Evolutionary conservation across 2,329 filamentous ascomycete genomes (phyloP), one percentile per base, ranked within the genome.

Genomic region (Verruconis gallopava): DNA sequence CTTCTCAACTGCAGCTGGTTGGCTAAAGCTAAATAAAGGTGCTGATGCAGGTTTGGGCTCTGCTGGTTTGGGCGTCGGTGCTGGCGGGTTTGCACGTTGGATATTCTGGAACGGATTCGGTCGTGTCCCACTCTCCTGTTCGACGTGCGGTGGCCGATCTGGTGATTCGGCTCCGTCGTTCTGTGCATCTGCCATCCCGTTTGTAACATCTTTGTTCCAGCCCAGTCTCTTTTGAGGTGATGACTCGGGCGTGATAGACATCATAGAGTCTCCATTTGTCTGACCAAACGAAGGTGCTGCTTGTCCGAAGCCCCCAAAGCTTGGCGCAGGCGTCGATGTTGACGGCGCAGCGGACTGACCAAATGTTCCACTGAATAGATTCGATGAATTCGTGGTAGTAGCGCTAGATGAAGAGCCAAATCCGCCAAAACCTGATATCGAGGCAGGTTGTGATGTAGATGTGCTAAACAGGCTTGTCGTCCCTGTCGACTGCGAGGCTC

Each of bases 241-340:
- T 14, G 15, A 18, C 34, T 43, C 41, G 11, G 41, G 41, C 20
- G 41, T 36, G 14, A 20, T 43, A n/a, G n/a, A n/a, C 19, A 21
- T 37, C 41, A 38, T 38, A 2, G 17, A 30, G 36, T 43, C 41
- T 20, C 36, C 41, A 17, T 37, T 28, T 11, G 30, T 15, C 40
- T 42, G 40, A 17, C 21, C 33, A 28, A 42, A 42, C 15, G 33
- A 13, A n/a, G 40, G 20, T 22, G 28, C 37, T 9, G 30, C 35
- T 12, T 30, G 35, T 11, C 20, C 25, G 18, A 30, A 21, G 19
- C 34, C 28, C 17, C 35, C 22, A 15, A 15, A 28, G 20, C 17
- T 38, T 6, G n/a, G 18, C n/a, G 40, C 9, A 6, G 12, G 21
- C 25, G 2, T 14, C 21, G 40, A 20, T 28, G 18, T 42, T 17